Base-by-base conservation (phyloP, 352 stramenopile species). In the Aphanomyces cochlioides region DNA sequence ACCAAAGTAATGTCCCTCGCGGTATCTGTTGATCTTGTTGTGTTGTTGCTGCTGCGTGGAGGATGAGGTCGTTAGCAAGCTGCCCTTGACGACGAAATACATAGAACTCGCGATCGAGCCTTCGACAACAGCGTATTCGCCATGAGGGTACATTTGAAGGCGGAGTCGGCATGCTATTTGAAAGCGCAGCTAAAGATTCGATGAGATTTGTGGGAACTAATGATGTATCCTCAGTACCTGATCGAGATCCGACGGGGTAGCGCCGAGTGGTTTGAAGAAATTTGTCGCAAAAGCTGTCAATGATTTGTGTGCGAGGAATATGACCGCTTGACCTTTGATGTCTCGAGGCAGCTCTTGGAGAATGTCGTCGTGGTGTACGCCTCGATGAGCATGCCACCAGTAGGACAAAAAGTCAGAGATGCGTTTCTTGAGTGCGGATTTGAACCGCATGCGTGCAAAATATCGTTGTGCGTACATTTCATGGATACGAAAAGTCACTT, bases 401-500 rank as follows among this genome's bases (percentile, higher is more conserved):
- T 81, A 88, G 7, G 78, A 84, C 15, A 90, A 47, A 53, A 89
- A 89, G 0, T 77, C 66, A 40, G 89, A 79, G 0, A 77, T 84
- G 0, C 82, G 77, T 3, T 45, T 19, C 60, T 81, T 83, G 15
- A 90, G 64, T 5, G 78, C 72, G 0, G 75, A 74, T 0, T 78
- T 50, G 43, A 89, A 81, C 43, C 85, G 80, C 78, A 75, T 85
- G 2, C 83, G 75, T 6, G 63, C 66, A 4, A 90, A 59, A 56
- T 89, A 90, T 7, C 84, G 45, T 69, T 89, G 80, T 7, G 89
- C 78, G 0, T 80, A 79, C 47, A 88, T 88, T 63, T 89, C 77
- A 47, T 91, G 88, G 60, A 89, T 91, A 13, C 80, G 79, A 47
- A 85, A 91, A 53, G 81, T 76, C 17, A 91, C 80, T 74, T 91